Conservation (phyloP, 208 protist genomes). For the Phytomonas serpens region DNA sequence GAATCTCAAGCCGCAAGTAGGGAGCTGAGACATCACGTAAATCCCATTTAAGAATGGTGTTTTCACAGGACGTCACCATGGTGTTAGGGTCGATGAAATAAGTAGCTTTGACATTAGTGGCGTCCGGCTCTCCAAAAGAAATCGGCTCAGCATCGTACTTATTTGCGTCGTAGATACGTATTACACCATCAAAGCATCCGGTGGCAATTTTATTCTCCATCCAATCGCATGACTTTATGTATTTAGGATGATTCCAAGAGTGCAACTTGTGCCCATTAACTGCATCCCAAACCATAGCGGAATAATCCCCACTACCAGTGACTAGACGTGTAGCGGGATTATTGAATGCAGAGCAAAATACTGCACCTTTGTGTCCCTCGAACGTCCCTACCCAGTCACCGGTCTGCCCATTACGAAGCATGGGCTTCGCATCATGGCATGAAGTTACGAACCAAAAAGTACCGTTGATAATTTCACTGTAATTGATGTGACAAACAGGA, state of each 20-base stretch:
- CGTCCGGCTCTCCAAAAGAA: slow-evolving; percentile 54
- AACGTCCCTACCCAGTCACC: slow-evolving; percentile 96
- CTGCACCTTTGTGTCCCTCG: slow-evolving; percentile 93
- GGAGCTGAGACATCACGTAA: slow-evolving; percentile 72
- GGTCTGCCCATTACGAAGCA: slow-evolving; percentile 92
- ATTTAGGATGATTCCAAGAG: slow-evolving; percentile 89
- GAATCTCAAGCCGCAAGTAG: slow-evolving; percentile 76
- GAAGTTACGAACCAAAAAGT: slow-evolving; percentile 90
- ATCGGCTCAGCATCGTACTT: slow-evolving; percentile 71
- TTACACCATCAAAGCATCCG: slow-evolving; percentile 86
- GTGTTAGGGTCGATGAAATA: slow-evolving; percentile 83
- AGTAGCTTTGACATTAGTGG: slow-evolving; percentile 68
- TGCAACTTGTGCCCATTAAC: slow-evolving; percentile 86
- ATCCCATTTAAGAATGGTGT: slow-evolving; percentile 88
- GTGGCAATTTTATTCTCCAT: slow-evolving; percentile 78
- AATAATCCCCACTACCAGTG: slow-evolving; percentile 93
- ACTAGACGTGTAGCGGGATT: slow-evolving; percentile 67
- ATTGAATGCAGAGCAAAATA: slow-evolving; percentile 91
- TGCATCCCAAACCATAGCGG: slow-evolving; percentile 90
- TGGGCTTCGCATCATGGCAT: slow-evolving; percentile 89
- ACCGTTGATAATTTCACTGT: slow-evolving; percentile 85
- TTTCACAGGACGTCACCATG: slow-evolving; percentile 80
- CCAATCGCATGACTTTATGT: slow-evolving; percentile 92
- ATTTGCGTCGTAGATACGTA: slow-evolving; percentile 88
- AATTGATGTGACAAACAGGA: slow-evolving; percentile 89